A percentile compares a stretch with the other conserved stretches of the same genome.
Conservation (phyloP, 2,329 filamentous ascomycete species). For the Aspergillus brunneoviolaceus region DNA sequence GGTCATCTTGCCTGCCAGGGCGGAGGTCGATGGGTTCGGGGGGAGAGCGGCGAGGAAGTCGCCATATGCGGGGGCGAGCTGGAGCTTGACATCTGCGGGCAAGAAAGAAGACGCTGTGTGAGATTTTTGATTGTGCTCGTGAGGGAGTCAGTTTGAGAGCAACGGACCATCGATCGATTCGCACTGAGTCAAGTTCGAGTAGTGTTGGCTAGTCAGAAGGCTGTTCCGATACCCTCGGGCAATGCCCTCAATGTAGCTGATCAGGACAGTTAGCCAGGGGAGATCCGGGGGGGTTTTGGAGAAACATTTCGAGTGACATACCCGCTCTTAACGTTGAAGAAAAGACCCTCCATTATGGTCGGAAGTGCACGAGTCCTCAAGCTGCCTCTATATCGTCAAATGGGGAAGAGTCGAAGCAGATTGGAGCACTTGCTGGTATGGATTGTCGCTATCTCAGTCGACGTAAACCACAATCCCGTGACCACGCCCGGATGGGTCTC, state of each 20-base stretch:
- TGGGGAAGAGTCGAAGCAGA: background rate
- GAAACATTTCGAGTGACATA: slow-evolving; percentile 45
- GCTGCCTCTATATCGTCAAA: background rate
- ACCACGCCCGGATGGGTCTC: slow-evolving; percentile 8
- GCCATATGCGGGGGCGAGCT: slow-evolving; percentile 93
- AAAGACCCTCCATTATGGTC: slow-evolving; percentile 77
- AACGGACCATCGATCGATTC: slow-evolving; percentile 87
- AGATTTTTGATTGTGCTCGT: background rate
- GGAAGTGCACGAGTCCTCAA: slow-evolving; percentile 14
- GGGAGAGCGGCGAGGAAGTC: slow-evolving; percentile 93
- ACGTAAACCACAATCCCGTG: background rate
- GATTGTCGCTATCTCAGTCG: background rate
- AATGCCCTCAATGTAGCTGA: slow-evolving; percentile 93
- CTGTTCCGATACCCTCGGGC: slow-evolving; percentile 95
- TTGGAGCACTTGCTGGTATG: background rate
- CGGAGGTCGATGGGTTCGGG: slow-evolving; percentile 94
- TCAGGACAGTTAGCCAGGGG: background rate
- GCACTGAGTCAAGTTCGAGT: slow-evolving; percentile 95
- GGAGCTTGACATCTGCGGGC: slow-evolving; percentile 84
- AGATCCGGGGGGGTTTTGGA: background rate
- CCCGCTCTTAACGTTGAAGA: slow-evolving; percentile 94
- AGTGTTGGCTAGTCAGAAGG: slow-evolving; percentile 79
- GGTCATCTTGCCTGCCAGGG: slow-evolving; percentile 90
- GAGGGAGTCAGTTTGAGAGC: background rate
- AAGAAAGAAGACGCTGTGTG: background rate